Base-by-base conservation (phyloP, 2,329 filamentous ascomycete species). In the Talaromyces sp. region DNA sequence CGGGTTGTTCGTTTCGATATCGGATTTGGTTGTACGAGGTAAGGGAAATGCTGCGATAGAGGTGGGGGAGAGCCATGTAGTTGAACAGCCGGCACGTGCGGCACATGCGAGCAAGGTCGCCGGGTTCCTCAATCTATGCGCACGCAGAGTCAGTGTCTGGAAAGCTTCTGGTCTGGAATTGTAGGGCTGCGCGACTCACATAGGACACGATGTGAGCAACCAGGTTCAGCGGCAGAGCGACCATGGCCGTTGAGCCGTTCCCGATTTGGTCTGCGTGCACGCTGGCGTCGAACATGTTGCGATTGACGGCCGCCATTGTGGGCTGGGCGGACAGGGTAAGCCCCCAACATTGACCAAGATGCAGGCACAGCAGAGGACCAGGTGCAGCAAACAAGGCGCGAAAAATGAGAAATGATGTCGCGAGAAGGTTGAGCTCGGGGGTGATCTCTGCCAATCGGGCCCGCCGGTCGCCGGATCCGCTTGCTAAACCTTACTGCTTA, bases 61-160 rank as follows among this genome's bases (percentile, higher is more conserved):
- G 79, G 60, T 82, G 83, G 21, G 85, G 85, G 2, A 87, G 75
- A 35, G 82, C 78, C 83, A 88, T 86, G 73, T 87, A 88, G 65
- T 86, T 84, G 66, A 87, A 79, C 46, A 87, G 78, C 14, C 84
- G 80, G 63, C 82, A 86, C 56, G 84, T 85, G 60, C 84, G 79
- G 64, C 84, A 86, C 58, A 86, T 71, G 62, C 83, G 79, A 32
- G 84, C 83, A 27, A 87, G 79, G 68, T 87, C 85, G 62, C 73
- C 81, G 50, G 79, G 76, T 74, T 86, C 77, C 63, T 86, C 82
- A 54, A 87, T 73, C 83, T 85, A 32, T 29, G 50, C 38, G n/a
- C 21, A 24, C n/a, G 8, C 21, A 27, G 14, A 50, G 59, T 58
- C 43, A 53, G 19, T 19, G 11, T 11, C 21, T 11, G 43, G 1